Percentiles rank a stretch among this genome's conserved stretches.
Conservation (phyloP, 371 early-diverging fungal species). For the Saksenaea oblongispora region DNA sequence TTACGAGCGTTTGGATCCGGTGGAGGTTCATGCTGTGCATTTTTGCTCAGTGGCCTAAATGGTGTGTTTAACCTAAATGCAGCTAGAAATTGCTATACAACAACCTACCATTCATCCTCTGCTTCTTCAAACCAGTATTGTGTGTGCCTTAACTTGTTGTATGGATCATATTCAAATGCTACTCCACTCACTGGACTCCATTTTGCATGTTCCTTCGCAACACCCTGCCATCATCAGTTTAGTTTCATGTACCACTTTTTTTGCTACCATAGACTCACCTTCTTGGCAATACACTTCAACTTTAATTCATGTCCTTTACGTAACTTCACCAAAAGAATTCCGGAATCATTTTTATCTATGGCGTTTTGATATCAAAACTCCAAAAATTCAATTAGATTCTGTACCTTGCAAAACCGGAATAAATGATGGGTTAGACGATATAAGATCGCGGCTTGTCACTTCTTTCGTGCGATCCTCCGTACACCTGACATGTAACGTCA, state of each 20-base stretch:
- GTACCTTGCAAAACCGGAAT: conserved; percentile 75
- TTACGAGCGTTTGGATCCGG: conserved; percentile 64
- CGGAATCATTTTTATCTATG: conserved; percentile 66
- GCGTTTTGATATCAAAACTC: neutral
- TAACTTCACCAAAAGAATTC: conserved; percentile 90
- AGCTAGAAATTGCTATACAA: neutral
- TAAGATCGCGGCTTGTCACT: conserved; percentile 85
- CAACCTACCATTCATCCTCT: conserved; percentile 79
- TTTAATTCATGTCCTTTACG: conserved; percentile 92
- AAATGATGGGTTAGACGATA: conserved; percentile 77
- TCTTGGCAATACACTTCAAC: conserved; percentile 85
- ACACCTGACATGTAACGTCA: conserved; percentile 85
- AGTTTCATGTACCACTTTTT: neutral
- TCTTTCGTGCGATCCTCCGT: conserved; percentile 71
- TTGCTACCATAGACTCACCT: conserved; percentile 40
- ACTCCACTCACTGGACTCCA: conserved; percentile 97
- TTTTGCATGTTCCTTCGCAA: conserved; percentile 98
- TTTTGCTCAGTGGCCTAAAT: conserved; percentile 71
- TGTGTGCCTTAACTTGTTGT: conserved; percentile 93
- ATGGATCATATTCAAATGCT: conserved; percentile 97
- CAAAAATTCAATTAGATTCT: neutral
- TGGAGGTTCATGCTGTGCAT: conserved; percentile 71
- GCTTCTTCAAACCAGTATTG: conserved; percentile 95
- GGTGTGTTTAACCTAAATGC: neutral
- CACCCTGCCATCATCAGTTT: conserved; percentile 64